A percentile compares a stretch with the other conserved stretches of the same genome.
Evolutionary conservation across 108 stramenopile species (phyloP).

Genomic region (Nitzschia sp.): DNA sequence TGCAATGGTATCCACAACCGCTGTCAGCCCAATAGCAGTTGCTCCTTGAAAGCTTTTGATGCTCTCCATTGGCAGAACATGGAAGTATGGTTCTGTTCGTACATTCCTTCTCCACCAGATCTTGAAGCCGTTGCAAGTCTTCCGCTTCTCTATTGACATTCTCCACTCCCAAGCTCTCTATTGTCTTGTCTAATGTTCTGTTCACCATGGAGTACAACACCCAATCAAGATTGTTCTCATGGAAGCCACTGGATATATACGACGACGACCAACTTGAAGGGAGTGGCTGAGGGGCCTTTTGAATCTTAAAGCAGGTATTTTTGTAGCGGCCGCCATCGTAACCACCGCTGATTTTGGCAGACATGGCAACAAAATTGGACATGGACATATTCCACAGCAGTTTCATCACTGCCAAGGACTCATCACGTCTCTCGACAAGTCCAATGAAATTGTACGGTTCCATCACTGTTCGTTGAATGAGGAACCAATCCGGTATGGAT

Average conservation of each 20-base stretch:
- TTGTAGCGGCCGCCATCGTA: slow-evolving; percentile 38
- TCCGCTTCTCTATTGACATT: background rate
- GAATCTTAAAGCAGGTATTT: slow-evolving; percentile 16
- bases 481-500: too few species aligned
- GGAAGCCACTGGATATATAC: slow-evolving; percentile 4
- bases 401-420: slow-evolving; percentile 27
- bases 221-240: slow-evolving; percentile 9
- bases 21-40: slow-evolving; percentile 27
- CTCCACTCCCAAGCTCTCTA: slow-evolving; percentile 9
- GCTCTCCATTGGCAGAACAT: slow-evolving; percentile 22
- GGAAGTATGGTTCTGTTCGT: slow-evolving; percentile 11
- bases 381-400: slow-evolving; percentile 25
- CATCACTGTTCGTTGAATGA: slow-evolving; percentile 13
- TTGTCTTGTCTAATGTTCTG: slow-evolving; percentile 16
- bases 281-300: slow-evolving; percentile 3
- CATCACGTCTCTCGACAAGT: slow-evolving; percentile 32
- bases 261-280: background rate
- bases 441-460: slow-evolving; percentile 40
- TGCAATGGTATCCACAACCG: slow-evolving; percentile 24
- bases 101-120: background rate
- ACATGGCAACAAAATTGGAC: slow-evolving; percentile 23
- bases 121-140: background rate
- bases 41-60: background rate
- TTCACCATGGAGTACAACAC: slow-evolving; percentile 11
- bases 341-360: slow-evolving; percentile 27